Evolutionary conservation across 2,329 filamentous ascomycete genomes (phyloP).

Genomic region (Aspergillus tamarii): DNA sequence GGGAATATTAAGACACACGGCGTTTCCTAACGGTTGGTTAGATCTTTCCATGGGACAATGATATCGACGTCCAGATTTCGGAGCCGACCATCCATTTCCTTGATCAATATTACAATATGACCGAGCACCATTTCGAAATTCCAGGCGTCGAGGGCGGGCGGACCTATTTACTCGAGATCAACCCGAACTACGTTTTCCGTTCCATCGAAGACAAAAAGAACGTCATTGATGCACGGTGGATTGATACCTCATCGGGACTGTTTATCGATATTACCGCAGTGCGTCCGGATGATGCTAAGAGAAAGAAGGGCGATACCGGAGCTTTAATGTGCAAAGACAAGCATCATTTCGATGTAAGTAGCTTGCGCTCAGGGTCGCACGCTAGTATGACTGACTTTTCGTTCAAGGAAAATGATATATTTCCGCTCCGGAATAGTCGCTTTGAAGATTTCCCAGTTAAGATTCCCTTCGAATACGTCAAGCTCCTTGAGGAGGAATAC

Average conservation of each 20-base stretch:
- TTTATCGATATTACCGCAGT: conserved; percentile 66
- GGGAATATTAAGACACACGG: neutral
- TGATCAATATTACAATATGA: conserved; percentile 65
- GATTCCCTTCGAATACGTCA: conserved; percentile 60
- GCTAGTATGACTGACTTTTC: conserved; percentile 3
- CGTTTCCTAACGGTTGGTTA: conserved; percentile 19
- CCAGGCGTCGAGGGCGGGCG: conserved; percentile 38
- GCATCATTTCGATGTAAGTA: conserved; percentile 53
- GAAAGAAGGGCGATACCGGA: conserved; percentile 42
- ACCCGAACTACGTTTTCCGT: conserved; percentile 56
- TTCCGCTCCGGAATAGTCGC: conserved; percentile 57
- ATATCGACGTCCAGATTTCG: conserved; percentile 63
- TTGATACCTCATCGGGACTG: conserved; percentile 61
- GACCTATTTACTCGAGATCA: conserved; percentile 62
- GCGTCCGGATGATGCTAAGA: conserved; percentile 48
- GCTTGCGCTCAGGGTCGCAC: conserved; percentile 8
- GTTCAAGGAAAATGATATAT: conserved; percentile 54
- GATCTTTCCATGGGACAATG: conserved; percentile 65
- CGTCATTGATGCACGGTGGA: conserved; percentile 64
- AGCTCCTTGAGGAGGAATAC: conserved; percentile 60
- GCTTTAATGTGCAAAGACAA: conserved; percentile 61
- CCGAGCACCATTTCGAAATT: conserved; percentile 54
- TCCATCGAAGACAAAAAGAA: conserved; percentile 54
- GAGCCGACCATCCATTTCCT: conserved; percentile 59
- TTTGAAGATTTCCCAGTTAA: conserved; percentile 59